Evolutionary conservation across 1,284 basidiomycete genomes (phyloP), one percentile per base, ranked within the genome.

Genomic region (Trametes versicolor): DNA sequence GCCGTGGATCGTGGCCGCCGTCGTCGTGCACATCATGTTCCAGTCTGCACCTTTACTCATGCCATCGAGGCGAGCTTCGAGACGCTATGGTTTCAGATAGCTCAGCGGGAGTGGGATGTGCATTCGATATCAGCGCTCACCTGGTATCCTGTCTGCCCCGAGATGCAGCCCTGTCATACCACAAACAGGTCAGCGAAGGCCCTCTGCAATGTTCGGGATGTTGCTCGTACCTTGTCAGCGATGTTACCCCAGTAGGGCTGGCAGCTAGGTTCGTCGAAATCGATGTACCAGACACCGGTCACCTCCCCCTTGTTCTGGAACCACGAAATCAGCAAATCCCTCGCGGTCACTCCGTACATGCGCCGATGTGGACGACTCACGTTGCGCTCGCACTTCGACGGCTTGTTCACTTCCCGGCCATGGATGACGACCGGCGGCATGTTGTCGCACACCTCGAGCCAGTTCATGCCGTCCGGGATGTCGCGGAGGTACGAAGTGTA

Each of bases 241-340:
- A 69, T 21, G 0, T 7, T 15, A 13, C 60, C 64, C 72, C 72
- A 73, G 49, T 70, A 64, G 5, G 66, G 60, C 36, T 36, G 52
- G 49, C 74, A 76, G 34, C 62, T 66, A 4, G 68, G 60, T n/a
- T 70, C 72, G 29, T 67, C 71, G 41, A 70, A 70, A 29, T 70
- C 63, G 9, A 75, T 57, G 17, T 56, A 61, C 72, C 73, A 74
- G 34, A 62, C 65, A 4, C 69, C 72, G 13, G 64, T 60, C 9
- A 72, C 62, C 3, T 68, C 66, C 48, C 56, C 48, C 43, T 64
- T 45, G 47, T 47, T 65, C 63, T 48, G 10, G 5, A 15, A 15
- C 2, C 2, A 17, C 32, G 15, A 15, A 1, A 25, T n/a, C 2
- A 52, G 13, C 7, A 27, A 52, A 19, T 21, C 4, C n/a, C 29